Conservation (phyloP, 352 stramenopile genomes). For the Phytophthora tentaculata region DNA sequence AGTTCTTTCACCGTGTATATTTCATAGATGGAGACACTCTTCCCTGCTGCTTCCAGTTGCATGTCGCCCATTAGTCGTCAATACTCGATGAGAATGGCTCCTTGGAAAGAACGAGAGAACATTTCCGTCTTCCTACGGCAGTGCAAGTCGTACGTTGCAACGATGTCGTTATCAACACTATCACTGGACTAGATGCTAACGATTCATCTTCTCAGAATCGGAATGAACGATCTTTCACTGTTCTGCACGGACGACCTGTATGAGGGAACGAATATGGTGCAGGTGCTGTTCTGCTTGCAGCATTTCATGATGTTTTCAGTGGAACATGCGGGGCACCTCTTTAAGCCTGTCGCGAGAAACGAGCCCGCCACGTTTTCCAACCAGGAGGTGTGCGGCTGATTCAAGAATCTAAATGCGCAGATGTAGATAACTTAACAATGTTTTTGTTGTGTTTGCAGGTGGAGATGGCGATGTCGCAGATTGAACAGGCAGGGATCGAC, state of each 20-base stretch:
- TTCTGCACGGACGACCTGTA: slow-evolving; percentile 89
- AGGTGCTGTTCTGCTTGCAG: slow-evolving; percentile 81
- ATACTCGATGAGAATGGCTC: slow-evolving; percentile 73
- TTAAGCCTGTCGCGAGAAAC: slow-evolving; percentile 53
- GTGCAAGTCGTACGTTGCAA: slow-evolving; percentile 70
- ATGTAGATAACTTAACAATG: slow-evolving; percentile 1
- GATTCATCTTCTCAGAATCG: slow-evolving; percentile 46
- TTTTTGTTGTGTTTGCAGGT: slow-evolving; percentile 36
- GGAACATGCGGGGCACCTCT: slow-evolving; percentile 47
- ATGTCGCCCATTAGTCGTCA: slow-evolving; percentile 78
- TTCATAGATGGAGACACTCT: slow-evolving; percentile 59
- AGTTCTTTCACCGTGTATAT: background rate
- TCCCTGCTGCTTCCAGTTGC: slow-evolving; percentile 54
- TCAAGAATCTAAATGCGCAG: background rate
- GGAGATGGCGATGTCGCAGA: slow-evolving; percentile 75
- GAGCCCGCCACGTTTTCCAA: slow-evolving; percentile 59
- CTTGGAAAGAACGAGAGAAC: slow-evolving; percentile 88
- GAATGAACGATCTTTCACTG: slow-evolving; percentile 82
- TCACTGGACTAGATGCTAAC: slow-evolving; percentile 9
- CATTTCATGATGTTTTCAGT: slow-evolving; percentile 77
- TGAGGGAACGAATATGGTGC: slow-evolving; percentile 86
- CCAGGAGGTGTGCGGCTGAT: slow-evolving; percentile 51
- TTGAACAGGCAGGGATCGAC: slow-evolving; percentile 63
- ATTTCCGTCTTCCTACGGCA: slow-evolving; percentile 85
- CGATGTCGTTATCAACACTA: background rate